These are phyloP conservation scores for Vitis amurensis DNA, from an alignment of 164 flowering plant genomes.

Conservation along the genomic window DNA sequence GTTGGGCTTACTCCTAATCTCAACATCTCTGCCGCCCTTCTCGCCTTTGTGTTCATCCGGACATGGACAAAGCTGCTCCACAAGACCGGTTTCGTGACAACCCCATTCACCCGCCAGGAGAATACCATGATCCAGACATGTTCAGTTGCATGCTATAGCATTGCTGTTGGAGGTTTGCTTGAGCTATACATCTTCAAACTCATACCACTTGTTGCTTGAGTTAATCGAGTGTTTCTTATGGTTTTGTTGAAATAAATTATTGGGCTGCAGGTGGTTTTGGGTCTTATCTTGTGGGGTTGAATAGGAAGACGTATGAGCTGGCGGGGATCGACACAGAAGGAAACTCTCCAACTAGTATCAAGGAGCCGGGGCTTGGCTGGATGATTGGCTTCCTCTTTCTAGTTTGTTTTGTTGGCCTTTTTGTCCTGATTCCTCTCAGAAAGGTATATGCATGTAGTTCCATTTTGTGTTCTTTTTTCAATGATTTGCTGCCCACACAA, in stretches of 20 bases:
- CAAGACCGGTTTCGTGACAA: slow-evolving; percentile 45
- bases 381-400: slow-evolving; percentile 67
- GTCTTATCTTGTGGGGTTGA: slow-evolving; percentile 79
- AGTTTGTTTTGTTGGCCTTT: slow-evolving; percentile 80
- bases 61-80: slow-evolving; percentile 70
- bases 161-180: slow-evolving; percentile 72
- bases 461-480: not conserved
- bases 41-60: slow-evolving; percentile 70
- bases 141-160: slow-evolving; percentile 89
- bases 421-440: slow-evolving; percentile 83
- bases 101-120: slow-evolving; percentile 87
- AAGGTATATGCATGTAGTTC: slow-evolving; percentile 42
- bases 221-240: not conserved
- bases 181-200: not conserved
- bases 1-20: slow-evolving; percentile 83
- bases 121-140: slow-evolving; percentile 93
- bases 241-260: not conserved
- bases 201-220: not conserved
- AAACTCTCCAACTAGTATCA: slow-evolving; percentile 50
- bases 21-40: slow-evolving; percentile 90
- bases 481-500: not conserved
- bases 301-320: slow-evolving; percentile 66
- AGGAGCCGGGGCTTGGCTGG: slow-evolving; percentile 86
- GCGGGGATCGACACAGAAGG: slow-evolving; percentile 64
- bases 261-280: slow-evolving; percentile 81